Base-by-base conservation (phyloP, 257 asterid species). In the Lycium ferocissimum region DNA sequence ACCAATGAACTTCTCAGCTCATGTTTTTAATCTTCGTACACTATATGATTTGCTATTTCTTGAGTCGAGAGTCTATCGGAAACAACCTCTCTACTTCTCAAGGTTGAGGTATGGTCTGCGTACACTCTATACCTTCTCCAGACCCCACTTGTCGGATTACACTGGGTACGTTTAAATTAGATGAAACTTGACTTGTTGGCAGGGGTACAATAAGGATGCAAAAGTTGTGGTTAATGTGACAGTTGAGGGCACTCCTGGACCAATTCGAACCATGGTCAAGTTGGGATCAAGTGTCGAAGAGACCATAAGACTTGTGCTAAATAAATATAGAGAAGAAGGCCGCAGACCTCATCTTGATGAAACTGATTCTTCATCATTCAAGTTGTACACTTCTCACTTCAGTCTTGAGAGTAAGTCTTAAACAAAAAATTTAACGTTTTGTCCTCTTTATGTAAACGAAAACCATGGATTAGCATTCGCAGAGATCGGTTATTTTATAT, bases 191-290 rank as follows among this genome's bases (percentile, higher is more conserved):
- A 73, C 5, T 45, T 47, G 61, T 20, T 75, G 33, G 20, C 14
- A 49, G 81, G 43, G 15, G n/a, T 75, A 49, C 62, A 86, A 87
- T 20, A 90, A 87, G 83, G 97, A 93, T 61, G 89, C 93, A 22
- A 94, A 94, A 86, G 96, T 93, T 81, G 94, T 94, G 51, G 87
- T 94, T 51, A 92, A 86, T 87, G 97, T 94, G 79, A 91, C 92
- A 7, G 92, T 94, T 11, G 97, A 92, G 84, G 96, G 95, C 70
- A 93, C 96, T 70, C 93, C 94, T 0, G 98, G 97, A 17, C 96
- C 98, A 2, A 87, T 94, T 26, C 91, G 92, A 35, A 86, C 93
- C 1, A 85, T 93, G 96, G 90, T 93, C 18, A 92, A 90, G 86
- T 88, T 94, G 83, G 93, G 97, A 81, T 91, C 93, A 6, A 92